phyloP scores from a whole-genome alignment of 1,284 basidiomycete genomes.

The Serendipita sp. region DNA sequence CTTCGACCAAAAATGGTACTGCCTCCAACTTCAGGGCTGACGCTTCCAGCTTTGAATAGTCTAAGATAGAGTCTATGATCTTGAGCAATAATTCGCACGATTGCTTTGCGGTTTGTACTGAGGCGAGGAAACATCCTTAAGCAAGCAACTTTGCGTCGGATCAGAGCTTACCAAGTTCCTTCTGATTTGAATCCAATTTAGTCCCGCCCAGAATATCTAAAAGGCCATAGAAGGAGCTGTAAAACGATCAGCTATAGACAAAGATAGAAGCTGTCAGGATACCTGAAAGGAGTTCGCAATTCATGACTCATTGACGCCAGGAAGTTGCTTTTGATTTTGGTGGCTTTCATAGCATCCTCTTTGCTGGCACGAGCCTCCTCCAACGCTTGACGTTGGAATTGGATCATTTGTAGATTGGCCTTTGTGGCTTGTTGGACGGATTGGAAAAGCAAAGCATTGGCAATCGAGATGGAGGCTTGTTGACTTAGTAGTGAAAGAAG shows the following conservation, averaged over 20 bases:
- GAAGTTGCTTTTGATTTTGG: constrained; percentile 64
- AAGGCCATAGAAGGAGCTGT: constrained; percentile 55
- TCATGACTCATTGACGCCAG: constrained; percentile 64
- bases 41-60: constrained; percentile 60
- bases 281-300: constrained; percentile 57
- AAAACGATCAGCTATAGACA: neutral
- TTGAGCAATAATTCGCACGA: constrained; percentile 56
- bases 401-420: constrained; percentile 61
- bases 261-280: constrained; percentile 8
- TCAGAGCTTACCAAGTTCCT: constrained; percentile 40
- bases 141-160: neutral
- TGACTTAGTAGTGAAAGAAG: constrained; percentile 51
- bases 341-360: constrained; percentile 55
- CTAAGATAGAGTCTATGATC: constrained; percentile 63
- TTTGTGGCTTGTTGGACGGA: constrained; percentile 54
- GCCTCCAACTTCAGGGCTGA: constrained; percentile 55
- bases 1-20: constrained; percentile 51
- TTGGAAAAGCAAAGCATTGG: constrained; percentile 56
- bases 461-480: constrained; percentile 41
- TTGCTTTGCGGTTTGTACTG: constrained; percentile 60
- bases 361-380: constrained; percentile 52
- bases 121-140: neutral
- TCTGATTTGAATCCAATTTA: constrained; percentile 47
- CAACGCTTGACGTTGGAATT: constrained; percentile 46
- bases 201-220: constrained; percentile 53